phyloP scores from a whole-genome alignment of 2,329 filamentous ascomycete species.

The Sporothrix euskadiensis region DNA sequence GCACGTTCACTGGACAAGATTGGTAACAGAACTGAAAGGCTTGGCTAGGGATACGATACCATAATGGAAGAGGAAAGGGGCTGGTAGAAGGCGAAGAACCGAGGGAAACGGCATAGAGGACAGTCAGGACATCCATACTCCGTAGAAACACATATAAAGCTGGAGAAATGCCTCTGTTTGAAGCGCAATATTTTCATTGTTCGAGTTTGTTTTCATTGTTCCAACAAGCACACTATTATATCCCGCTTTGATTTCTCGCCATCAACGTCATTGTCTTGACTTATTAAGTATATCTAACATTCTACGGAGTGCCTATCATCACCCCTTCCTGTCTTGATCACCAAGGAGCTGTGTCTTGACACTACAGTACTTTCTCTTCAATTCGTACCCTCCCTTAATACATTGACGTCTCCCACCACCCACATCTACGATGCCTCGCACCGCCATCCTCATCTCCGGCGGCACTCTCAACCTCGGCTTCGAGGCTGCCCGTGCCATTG shows the following conservation, averaged over 20 bases:
- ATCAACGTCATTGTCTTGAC: no score
- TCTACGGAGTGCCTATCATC: no score
- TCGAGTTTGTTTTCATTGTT: no score
- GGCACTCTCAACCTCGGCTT: constrained; percentile 26
- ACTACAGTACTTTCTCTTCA: neutral
- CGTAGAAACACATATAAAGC: neutral
- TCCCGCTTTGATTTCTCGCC: no score
- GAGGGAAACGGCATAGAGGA: neutral
- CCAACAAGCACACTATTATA: no score
- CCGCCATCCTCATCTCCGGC: constrained; percentile 25
- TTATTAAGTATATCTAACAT: no score
- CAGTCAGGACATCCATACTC: no score
- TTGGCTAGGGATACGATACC: no score
- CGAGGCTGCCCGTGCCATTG: constrained; percentile 25
- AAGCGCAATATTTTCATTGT: no score
- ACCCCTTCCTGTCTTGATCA: neutral
- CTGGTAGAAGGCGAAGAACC: neutral
- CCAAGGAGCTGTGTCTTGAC: neutral
- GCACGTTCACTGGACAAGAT: neutral
- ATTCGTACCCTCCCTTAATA: neutral
- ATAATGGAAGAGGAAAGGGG: neutral
- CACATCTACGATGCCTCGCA: constrained; percentile 12
- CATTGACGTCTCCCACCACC: neutral
- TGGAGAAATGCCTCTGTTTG: neutral
- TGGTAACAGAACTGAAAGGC: neutral